Conservation (phyloP, 2,329 filamentous ascomycete species). For the Scytalidium lignicola region DNA sequence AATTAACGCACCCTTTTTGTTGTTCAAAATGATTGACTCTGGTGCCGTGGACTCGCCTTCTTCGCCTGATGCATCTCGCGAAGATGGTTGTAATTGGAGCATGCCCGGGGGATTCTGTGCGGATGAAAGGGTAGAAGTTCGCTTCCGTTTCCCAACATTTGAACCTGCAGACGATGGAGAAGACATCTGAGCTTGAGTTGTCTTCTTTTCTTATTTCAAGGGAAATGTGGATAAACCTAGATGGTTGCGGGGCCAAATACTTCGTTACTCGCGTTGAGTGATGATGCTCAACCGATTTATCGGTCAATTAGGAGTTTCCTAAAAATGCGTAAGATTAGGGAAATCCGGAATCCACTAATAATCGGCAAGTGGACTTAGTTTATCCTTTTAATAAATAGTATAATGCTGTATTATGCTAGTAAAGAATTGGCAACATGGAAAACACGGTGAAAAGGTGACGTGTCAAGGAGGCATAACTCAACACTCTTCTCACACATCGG, state of each 20-base stretch:
- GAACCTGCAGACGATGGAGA: conserved; percentile 30
- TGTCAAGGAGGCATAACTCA: not conserved
- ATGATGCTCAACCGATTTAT: not conserved
- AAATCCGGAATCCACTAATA: not conserved
- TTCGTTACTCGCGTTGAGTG: not conserved
- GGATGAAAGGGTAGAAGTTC: conserved; percentile 49
- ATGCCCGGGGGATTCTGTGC: conserved; percentile 46
- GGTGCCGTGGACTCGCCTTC: conserved; percentile 70
- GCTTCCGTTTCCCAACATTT: conserved; percentile 69
- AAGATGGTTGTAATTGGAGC: conserved; percentile 61
- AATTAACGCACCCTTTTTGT: conserved; percentile 50
- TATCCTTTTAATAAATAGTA: too few relatives aligned
- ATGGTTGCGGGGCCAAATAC: not conserved
- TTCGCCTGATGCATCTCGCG: conserved; percentile 77
- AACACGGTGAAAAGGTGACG: not conserved
- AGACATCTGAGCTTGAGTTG: conserved; percentile 19
- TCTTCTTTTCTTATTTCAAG: not conserved
- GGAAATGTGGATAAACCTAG: not conserved
- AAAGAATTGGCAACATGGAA: not conserved
- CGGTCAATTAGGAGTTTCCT: not conserved
- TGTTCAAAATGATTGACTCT: conserved; percentile 48
- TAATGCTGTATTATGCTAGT: not conserved
- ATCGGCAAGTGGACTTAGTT: too few relatives aligned
- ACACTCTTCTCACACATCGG: not conserved
- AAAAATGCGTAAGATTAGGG: not conserved